These are phyloP conservation scores for Cyberlindnera meyerae DNA, from an alignment of 805 yeast species.

Conservation along the genomic window DNA sequence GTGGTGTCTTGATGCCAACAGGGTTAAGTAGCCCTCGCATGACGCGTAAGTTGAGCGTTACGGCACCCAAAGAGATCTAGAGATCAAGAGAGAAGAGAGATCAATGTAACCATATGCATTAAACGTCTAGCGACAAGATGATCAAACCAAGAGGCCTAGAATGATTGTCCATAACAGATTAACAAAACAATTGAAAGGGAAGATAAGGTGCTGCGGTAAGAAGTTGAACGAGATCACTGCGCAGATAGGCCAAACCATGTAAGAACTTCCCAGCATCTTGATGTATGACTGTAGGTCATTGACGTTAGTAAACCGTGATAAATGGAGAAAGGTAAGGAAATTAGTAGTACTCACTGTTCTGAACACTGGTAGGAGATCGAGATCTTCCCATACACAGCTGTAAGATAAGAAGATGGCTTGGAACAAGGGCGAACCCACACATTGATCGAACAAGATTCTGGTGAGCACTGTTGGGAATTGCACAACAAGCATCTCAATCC, in stretches of 20 bases:
- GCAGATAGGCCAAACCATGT: conserved; percentile 56
- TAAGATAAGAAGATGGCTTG: conserved; percentile 46
- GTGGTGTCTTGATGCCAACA: too few relatives aligned
- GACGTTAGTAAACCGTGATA: neutral
- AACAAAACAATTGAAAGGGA: conserved; percentile 55
- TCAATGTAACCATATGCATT: too few relatives aligned
- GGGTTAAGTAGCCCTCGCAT: too few relatives aligned
- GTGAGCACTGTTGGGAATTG: conserved; percentile 32
- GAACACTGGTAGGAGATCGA: conserved; percentile 29
- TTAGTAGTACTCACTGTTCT: conserved; percentile 21
- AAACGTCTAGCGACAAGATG: too few relatives aligned
- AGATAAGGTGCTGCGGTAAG: conserved; percentile 44
- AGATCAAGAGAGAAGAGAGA: too few relatives aligned
- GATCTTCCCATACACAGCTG: conserved; percentile 53
- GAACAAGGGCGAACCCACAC: conserved; percentile 49
- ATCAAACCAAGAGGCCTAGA: conserved; percentile 32
- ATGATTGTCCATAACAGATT: conserved; percentile 53
- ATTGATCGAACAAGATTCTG: conserved; percentile 49
- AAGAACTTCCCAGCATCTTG: conserved; percentile 46
- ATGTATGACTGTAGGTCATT: conserved; percentile 30
- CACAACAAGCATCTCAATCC: conserved; percentile 46
- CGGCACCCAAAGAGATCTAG: too few relatives aligned
- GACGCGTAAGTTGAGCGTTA: too few relatives aligned
- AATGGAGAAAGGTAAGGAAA: too few relatives aligned
- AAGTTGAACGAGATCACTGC: conserved; percentile 46